Evolutionary conservation across 805 yeast genomes (phyloP), one percentile per base, ranked within the genome.

Genomic region (Ogataea paraovalis): DNA sequence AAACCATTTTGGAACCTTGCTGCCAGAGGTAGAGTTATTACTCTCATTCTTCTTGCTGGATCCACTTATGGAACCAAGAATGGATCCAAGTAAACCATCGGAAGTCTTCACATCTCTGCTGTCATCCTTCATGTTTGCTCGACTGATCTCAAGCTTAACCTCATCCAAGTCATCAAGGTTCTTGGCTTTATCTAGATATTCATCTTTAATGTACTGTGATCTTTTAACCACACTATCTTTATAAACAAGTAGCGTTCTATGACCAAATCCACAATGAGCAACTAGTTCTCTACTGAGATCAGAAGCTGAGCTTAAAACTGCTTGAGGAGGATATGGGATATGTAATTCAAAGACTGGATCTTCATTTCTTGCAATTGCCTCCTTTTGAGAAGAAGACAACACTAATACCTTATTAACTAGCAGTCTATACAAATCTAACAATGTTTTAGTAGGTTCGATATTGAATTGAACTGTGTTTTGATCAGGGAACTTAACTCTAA

Each of bases 401-500:
- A 57, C 61, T 20, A 61, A 58, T 4, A 73, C 64, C 13, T 59
- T 49, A 7, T 45, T 38, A 4, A 54, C 45, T 20, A 67, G 40
- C 7, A 59, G 36, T 3, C 51, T 42, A 32, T 58, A 57, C 42
- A 47, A 62, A 51, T 46, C 66, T 41, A 39, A 53, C 33, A 47
- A 44, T 2, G 76, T 72, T 42, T 79, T 79, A 0, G 56, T 54
- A 6, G 79, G 71, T 10, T 59, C 57, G 52, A 83, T 75, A n/a
- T 66, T 70, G 16, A 78, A 67, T 53, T 83, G 82, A 1, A 83
- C 58, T 20, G 67, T 68, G 2, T 73, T 69, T 46, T 73, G 71
- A 60, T 83, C 86, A 0, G 87, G 87, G 49, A 84, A 76, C 45
- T 76, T 70, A 10, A 83, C 56, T 47, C 88, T 68, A 1, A 83